Evolutionary conservation across 805 yeast species (phyloP), one percentile per base, ranked within the genome.

Genomic region (Ogataea salicorniae): DNA sequence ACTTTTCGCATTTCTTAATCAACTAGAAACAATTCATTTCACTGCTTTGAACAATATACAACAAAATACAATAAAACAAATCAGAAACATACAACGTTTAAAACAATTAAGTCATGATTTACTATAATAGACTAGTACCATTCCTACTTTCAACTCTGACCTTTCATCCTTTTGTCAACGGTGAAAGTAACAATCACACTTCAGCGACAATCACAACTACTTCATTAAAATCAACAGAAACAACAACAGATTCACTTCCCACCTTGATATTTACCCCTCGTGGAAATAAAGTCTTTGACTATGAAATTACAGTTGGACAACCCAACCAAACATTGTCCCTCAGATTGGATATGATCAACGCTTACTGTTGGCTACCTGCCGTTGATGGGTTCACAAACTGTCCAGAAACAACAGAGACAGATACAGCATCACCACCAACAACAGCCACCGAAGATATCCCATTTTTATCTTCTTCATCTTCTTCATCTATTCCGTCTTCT

Each of bases 351-450:
- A 45, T 66, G 2, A 44, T 50, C n/a, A 59, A 61, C 34, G 64
- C 59, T 7, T 51, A 52, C 17, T 26, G 62, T 1, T 68, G 70
- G 69, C 51, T 65, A 2, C 67, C 64, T 34, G 65, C 57, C 18
- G 42, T 50, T 6, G 45, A 46, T 18, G 51, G 48, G 4, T 66
- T 59, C 41, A 38, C 56, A 6, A 29, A 38, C 2, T 66, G 71
- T 57, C 3, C 43, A 2, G 34, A 39, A 1, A 17, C 34, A 9
- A 1, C 41, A 11, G 31, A 39, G 15, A 26, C 49, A 29, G 15
- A 39, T 29, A 26, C 46, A 17, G 6, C 43, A 9, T 15, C 49
- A n/a, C n/a, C n/a, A n/a, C n/a, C n/a, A 13, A 7, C 18, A n/a
- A 39, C 34, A 14, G 18, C 15, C 17, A 34, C 17, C 4, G 16